Evolutionary conservation across 2,329 filamentous ascomycete genomes (phyloP), one percentile per base, ranked within the genome.

Genomic region (Arthrinium phaeospermum): DNA sequence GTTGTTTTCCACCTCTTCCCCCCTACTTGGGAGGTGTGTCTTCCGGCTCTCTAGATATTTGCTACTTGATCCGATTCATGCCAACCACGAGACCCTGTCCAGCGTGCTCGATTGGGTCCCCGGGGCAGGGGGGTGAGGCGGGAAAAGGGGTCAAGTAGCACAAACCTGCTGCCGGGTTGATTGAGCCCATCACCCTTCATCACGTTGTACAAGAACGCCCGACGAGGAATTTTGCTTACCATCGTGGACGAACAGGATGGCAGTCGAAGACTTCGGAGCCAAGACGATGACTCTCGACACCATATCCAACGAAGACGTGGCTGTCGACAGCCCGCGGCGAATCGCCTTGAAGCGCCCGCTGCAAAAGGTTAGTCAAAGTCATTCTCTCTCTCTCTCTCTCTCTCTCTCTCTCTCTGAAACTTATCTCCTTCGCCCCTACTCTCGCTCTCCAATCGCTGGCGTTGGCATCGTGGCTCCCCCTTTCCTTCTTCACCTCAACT

Each of bases 201-300:
- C 19, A 22, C 22, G 19, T 19, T 2, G 22, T 22, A 8, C 6
- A 46, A 22, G 45, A 10, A n/a, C 22, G 19, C 1, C 19, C 1
- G 8, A 47, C 4, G 22, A 4, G 2, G 46, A 12, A 19, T 8
- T 19, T 1, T n/a, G 0, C 5, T 37, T 13, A 34, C 10, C 30
- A 41, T 64, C 22, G 19, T 24, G 22, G 0, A n/a, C 13, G 24
- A 45, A 72, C 57, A 76, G 77, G 47, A 77, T 77, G 70, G 77
- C 78, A 4, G 74, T 34, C 41, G 69, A 73, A 8, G 74, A 75
- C 12, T 78, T 78, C 19, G 73, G 72, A 5, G 77, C 77, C 27
- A 76, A 73, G 45, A 47, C 74, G 0, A 76, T 79, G 30, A 77
- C 77, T 0, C 71, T 79, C 14, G 71, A 72, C 30, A 79, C 78